Conservation (phyloP, 441 rosid genomes). For the California macrophylla region DNA sequence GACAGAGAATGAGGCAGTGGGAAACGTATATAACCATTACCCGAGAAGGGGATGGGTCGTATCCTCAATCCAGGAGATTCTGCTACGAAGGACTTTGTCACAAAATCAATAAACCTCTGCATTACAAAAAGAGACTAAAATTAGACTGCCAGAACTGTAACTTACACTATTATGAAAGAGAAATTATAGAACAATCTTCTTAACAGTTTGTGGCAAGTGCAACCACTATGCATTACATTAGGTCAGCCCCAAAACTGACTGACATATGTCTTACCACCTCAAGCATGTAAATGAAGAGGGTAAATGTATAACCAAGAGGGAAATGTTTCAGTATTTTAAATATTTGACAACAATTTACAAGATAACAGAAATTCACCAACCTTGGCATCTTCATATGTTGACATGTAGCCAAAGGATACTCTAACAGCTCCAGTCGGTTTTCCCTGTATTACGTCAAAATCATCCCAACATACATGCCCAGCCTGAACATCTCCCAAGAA, state of each 20-base stretch:
- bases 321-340: no score
- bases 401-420: conserved; percentile 89
- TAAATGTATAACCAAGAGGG: background rate
- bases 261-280: background rate
- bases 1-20: conserved; percentile 3
- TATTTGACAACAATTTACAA: conserved; percentile 3
- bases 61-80: conserved; percentile 11
- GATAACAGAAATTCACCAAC: conserved; percentile 23
- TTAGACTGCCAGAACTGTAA: background rate
- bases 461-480: conserved; percentile 98
- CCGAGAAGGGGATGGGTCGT: conserved; percentile 27
- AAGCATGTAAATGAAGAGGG: background rate
- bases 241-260: no score
- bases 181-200: background rate
- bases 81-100: conserved; percentile 51
- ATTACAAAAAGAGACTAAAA: conserved; percentile 7
- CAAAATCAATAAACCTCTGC: conserved; percentile 71
- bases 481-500: conserved; percentile 41
- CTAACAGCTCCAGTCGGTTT: conserved; percentile 92
- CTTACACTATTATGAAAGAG: background rate
- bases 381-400: conserved; percentile 85
- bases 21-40: conserved; percentile 35
- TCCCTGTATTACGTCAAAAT: conserved; percentile 67
- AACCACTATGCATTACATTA: background rate
- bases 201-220: background rate